Evolutionary conservation across 2,329 filamentous ascomycete species (phyloP).

Genomic region (Paramyrothecium sp.): DNA sequence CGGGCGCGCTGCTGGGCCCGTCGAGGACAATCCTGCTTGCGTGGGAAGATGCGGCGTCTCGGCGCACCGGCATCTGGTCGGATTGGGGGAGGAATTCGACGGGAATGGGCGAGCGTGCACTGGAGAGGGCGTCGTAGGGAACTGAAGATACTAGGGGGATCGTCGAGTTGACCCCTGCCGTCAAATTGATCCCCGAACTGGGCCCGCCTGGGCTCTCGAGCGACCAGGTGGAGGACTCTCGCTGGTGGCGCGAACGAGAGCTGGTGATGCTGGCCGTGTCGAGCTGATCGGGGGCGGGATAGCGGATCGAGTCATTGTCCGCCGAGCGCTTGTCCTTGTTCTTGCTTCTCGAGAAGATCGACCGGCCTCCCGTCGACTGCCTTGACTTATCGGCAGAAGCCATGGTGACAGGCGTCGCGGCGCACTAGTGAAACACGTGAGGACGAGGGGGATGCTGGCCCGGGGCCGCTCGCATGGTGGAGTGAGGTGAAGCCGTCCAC

Average conservation of each 20-base stretch:
- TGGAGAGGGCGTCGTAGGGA: constrained; percentile 73
- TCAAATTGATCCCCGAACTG: constrained; percentile 67
- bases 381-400: constrained; percentile 73
- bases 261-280: constrained; percentile 60
- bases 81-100: constrained; percentile 71
- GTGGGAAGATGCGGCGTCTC: constrained; percentile 57
- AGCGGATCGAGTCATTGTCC: constrained; percentile 53
- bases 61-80: constrained; percentile 61
- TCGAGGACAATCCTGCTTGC: constrained; percentile 67
- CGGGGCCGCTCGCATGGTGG: constrained; percentile 40
- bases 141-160: constrained; percentile 54
- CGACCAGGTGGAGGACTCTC: constrained; percentile 70
- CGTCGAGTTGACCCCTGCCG: constrained; percentile 74
- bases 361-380: constrained; percentile 73
- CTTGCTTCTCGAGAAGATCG: constrained; percentile 88
- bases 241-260: constrained; percentile 70
- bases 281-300: constrained; percentile 50
- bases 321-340: constrained; percentile 67
- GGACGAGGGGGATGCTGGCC: constrained; percentile 30
- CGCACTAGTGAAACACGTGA: constrained; percentile 28
- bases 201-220: constrained; percentile 65
- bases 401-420: constrained; percentile 36
- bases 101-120: constrained; percentile 67
- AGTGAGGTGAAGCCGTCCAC: constrained; percentile 1
- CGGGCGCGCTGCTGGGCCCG: constrained; percentile 59